phyloP scores from a whole-genome alignment of 495 filamentous ascomycete species.

The Aspergillus diversus region DNA sequence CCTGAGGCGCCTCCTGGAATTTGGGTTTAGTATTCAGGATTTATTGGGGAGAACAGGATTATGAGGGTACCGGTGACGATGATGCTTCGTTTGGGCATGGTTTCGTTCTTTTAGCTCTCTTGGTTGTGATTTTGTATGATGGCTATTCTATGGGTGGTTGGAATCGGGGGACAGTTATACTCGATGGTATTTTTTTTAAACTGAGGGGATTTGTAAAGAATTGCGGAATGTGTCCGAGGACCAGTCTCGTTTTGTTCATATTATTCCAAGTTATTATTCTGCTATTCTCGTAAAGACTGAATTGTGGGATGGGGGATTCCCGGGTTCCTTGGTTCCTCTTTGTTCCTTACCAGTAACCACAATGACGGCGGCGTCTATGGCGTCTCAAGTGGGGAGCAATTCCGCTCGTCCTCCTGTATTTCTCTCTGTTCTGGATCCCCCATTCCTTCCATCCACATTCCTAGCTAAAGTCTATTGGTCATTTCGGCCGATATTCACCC shows the following conservation, averaged over 20 bases:
- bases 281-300: background rate
- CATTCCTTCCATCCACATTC: background rate
- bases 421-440: background rate
- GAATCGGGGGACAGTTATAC: too few relatives aligned
- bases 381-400: background rate
- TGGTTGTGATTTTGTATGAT: too few relatives aligned
- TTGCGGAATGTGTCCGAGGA: too few relatives aligned
- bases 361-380: background rate
- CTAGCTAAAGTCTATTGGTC: background rate
- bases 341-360: background rate
- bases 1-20: slow-evolving; percentile 54
- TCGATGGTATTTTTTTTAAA: too few relatives aligned
- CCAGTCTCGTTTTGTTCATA: background rate
- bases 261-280: background rate
- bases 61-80: slow-evolving; percentile 30
- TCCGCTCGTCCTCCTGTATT: background rate
- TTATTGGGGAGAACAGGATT: background rate
- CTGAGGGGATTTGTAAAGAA: too few relatives aligned
- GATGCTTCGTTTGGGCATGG: slow-evolving; percentile 24
- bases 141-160: background rate
- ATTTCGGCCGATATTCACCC: background rate
- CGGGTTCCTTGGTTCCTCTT: slow-evolving; percentile 18
- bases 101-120: too few relatives aligned
- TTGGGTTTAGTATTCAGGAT: background rate
- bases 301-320: slow-evolving; percentile 35